phyloP scores from a whole-genome alignment of 805 yeast genomes.

The Yarrowia phangngaensis region DNA sequence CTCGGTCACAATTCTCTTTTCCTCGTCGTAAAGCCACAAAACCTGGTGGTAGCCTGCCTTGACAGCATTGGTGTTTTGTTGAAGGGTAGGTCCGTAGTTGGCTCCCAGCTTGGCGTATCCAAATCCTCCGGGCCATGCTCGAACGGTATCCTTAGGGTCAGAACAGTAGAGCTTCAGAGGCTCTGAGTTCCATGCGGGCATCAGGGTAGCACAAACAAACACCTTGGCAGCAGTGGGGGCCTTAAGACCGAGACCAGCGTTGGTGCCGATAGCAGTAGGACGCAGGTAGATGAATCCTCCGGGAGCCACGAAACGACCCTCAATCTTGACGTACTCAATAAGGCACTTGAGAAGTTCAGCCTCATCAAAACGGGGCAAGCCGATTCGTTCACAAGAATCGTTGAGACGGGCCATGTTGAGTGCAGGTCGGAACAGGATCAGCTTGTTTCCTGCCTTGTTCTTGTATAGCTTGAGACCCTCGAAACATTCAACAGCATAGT shows the following conservation, averaged over 20 bases:
- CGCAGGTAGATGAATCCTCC: slow-evolving; percentile 92
- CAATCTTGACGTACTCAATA: slow-evolving; percentile 70
- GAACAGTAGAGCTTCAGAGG: slow-evolving; percentile 95
- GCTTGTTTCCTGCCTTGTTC: slow-evolving; percentile 47
- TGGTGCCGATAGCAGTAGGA: slow-evolving; percentile 94
- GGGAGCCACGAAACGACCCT: slow-evolving; percentile 72
- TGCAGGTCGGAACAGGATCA: slow-evolving; percentile 86
- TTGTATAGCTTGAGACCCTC: slow-evolving; percentile 95
- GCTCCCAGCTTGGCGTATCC: slow-evolving; percentile 97
- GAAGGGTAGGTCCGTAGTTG: slow-evolving; percentile 92
- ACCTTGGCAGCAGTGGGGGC: slow-evolving; percentile 79
- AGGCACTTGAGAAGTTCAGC: slow-evolving; percentile 73
- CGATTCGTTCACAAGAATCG: slow-evolving; percentile 80
- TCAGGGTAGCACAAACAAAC: slow-evolving; percentile 61
- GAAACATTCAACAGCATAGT: slow-evolving; percentile 89
- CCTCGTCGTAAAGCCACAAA: slow-evolving; percentile 92
- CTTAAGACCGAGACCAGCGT: slow-evolving; percentile 81
- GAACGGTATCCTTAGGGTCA: slow-evolving; percentile 96
- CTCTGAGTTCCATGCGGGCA: slow-evolving; percentile 52
- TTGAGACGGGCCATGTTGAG: slow-evolving; percentile 91
- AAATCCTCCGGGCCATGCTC: slow-evolving; percentile 99
- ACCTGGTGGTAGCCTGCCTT: slow-evolving; percentile 90
- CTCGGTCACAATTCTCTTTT: slow-evolving; percentile 73
- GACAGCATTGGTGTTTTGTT: slow-evolving; percentile 89
- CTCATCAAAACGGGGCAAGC: slow-evolving; percentile 79